phyloP scores from a whole-genome alignment of 164 flowering plant genomes.

The Umbellularia californica region DNA sequence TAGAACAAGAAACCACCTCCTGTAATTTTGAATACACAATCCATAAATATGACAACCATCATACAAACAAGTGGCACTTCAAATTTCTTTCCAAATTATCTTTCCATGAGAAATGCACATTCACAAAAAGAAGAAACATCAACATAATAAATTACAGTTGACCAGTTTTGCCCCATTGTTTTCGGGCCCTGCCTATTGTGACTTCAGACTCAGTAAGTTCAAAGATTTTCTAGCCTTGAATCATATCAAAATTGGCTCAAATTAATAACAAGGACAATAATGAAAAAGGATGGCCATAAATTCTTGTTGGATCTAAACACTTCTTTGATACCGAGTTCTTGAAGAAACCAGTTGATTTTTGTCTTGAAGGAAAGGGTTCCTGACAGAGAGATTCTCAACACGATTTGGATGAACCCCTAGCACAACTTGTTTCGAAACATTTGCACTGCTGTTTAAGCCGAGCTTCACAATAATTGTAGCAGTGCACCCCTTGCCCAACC shows the following conservation, averaged over 20 bases:
- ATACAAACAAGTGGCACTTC: background rate
- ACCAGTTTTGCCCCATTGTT: background rate
- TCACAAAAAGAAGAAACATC: background rate
- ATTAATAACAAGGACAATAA: background rate
- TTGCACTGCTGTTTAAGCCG: slow-evolving; percentile 15
- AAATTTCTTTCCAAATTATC: background rate
- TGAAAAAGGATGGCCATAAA: background rate
- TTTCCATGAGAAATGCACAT: background rate
- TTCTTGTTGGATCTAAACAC: slow-evolving; percentile 14
- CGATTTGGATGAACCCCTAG: slow-evolving; percentile 22
- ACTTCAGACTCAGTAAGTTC: background rate
- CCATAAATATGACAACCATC: background rate
- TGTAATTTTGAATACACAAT: too few relatives aligned
- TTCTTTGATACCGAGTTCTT: slow-evolving; percentile 28
- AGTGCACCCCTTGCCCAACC: slow-evolving; percentile 48
- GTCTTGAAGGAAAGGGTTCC: slow-evolving; percentile 6
- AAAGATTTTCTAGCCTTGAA: background rate
- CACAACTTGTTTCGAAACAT: slow-evolving; percentile 20
- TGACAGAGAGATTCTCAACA: slow-evolving; percentile 23
- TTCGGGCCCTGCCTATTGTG: background rate
- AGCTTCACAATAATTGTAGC: slow-evolving; percentile 44
- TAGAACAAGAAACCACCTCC: background rate
- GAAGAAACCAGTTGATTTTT: slow-evolving; percentile 5
- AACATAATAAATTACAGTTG: background rate
- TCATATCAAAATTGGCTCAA: background rate